Evolutionary conservation across 2,329 filamentous ascomycete species (phyloP), one percentile per base, ranked within the genome.

Genomic region (Cercospora sojina): DNA sequence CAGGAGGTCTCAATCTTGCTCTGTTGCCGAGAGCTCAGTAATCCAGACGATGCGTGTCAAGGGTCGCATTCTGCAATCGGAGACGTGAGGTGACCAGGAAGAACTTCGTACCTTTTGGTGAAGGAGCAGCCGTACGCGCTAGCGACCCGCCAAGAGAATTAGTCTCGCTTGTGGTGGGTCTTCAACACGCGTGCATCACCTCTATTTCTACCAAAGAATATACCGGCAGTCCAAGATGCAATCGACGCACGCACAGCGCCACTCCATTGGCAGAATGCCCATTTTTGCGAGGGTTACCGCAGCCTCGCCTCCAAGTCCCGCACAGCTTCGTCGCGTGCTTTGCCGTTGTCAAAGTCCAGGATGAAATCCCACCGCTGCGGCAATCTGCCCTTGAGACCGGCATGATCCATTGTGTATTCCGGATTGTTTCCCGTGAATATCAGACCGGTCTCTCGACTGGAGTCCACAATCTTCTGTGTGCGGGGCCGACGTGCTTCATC

Each of bases 351-450:
- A 57, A 61, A 65, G 43, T 65, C 66, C 27, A 68, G 23, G 29
- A 65, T 68, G 49, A 70, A 70, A n/a, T 68, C 64, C 64, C 64
- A 68, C 27, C 64, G 49, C n/a, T 59, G 58, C 2, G 51, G 43
- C 59, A 68, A 49, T 27, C 41, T 63, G 23, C 59, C 66, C n/a
- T 60, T 59, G 10, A 68, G 49, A 5, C 64, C 61, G 9, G 35
- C 57, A 20, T 27, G 27, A 61, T 59, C 53, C 57, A 64, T 66
- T 12, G 51, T 25, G 20, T 63, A 61, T 25, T 66, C 66, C 25
- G 59, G 35, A 59, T 70, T 43, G 6, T 49, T 49, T 6, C 64
- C 68, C 9, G 53, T 68, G 20, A 68, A 58, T 23, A 70, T 61
- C 29, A 65, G 51, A 20, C 68, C 66, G 2, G 64, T 70, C 3